These are phyloP conservation scores for Boletus rubroflammeus DNA, from an alignment of 768 basidiomycete species.

Conservation along the genomic window DNA sequence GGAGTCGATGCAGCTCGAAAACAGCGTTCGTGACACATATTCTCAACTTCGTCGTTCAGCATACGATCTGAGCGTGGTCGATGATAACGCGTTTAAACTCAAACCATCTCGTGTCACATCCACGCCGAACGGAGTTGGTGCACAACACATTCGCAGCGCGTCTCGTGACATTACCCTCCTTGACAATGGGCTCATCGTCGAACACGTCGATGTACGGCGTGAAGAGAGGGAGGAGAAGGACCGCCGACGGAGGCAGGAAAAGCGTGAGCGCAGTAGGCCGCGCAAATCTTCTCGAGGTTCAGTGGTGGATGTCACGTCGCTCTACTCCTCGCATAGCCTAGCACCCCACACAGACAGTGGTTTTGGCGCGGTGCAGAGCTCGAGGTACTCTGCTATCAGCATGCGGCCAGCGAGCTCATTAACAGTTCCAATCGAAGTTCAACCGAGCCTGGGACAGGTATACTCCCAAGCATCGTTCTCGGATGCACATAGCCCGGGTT, in stretches of 20 bases:
- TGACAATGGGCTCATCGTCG: conserved; percentile 87
- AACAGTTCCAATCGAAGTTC: conserved; percentile 54
- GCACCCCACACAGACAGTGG: conserved; percentile 56
- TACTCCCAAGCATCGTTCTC: conserved; percentile 80
- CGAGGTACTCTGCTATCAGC: conserved; percentile 55
- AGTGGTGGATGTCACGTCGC: conserved; percentile 65
- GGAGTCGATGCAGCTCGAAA: conserved; percentile 74
- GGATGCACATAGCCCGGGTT: conserved; percentile 71
- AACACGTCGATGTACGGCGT: conserved; percentile 77
- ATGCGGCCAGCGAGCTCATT: conserved; percentile 61
- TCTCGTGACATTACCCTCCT: conserved; percentile 76
- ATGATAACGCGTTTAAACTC: conserved; percentile 65
- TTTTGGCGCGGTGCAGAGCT: conserved; percentile 50
- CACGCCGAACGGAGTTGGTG: conserved; percentile 32
- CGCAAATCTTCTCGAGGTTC: conserved; percentile 75
- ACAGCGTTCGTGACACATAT: conserved; percentile 74
- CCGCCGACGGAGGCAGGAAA: conserved; percentile 66
- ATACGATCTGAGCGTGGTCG: conserved; percentile 56
- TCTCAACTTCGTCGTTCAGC: conserved; percentile 75
- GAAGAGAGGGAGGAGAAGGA: conserved; percentile 77
- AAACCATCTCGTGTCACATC: conserved; percentile 50
- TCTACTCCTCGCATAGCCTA: conserved; percentile 64
- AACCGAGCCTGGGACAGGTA: conserved; percentile 56
- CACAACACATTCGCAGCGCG: conserved; percentile 44
- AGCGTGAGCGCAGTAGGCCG: conserved; percentile 49